Conservation (phyloP, 192 early-diverging fungal species). For the Coemansia sp. region DNA sequence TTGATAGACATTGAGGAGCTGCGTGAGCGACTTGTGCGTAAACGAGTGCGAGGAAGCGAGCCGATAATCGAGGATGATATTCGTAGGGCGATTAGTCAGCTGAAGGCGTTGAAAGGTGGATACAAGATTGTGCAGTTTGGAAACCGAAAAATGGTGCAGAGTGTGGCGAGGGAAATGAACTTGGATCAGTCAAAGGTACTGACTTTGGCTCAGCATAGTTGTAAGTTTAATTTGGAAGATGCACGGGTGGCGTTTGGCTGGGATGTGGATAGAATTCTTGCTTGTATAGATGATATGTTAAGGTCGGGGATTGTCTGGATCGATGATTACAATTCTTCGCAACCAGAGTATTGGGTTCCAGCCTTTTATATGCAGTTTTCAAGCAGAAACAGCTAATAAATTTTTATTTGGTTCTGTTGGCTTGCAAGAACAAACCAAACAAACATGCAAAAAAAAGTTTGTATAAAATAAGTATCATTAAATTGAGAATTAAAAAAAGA, state of each 20-base stretch:
- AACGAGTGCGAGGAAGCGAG: constrained; percentile 55
- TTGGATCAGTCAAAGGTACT: constrained; percentile 73
- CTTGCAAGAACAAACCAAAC: too few relatives aligned
- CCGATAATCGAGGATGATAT: constrained; percentile 78
- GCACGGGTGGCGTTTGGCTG: constrained; percentile 28
- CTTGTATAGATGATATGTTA: constrained; percentile 52
- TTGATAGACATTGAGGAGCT: constrained; percentile 86
- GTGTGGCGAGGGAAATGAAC: constrained; percentile 87
- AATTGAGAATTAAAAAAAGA: constrained; percentile 10
- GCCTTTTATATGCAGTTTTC: constrained; percentile 42
- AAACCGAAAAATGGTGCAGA: constrained; percentile 77
- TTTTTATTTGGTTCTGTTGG: background rate
- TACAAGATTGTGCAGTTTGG: constrained; percentile 85
- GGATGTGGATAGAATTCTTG: constrained; percentile 31
- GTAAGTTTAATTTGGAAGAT: constrained; percentile 39
- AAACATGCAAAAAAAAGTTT: too few relatives aligned
- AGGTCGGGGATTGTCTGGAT: constrained; percentile 46
- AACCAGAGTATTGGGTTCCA: constrained; percentile 46
- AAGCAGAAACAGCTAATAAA: background rate
- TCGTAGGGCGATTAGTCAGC: constrained; percentile 75
- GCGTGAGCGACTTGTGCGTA: constrained; percentile 64
- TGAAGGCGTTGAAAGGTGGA: constrained; percentile 87
- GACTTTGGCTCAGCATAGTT: constrained; percentile 63
- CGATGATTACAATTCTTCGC: constrained; percentile 15
- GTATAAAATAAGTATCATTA: background rate